Percentiles rank a stretch among this genome's conserved stretches.
Evolutionary conservation across 148 eudicot species (phyloP).

Genomic region (Polygonum aviculare): DNA sequence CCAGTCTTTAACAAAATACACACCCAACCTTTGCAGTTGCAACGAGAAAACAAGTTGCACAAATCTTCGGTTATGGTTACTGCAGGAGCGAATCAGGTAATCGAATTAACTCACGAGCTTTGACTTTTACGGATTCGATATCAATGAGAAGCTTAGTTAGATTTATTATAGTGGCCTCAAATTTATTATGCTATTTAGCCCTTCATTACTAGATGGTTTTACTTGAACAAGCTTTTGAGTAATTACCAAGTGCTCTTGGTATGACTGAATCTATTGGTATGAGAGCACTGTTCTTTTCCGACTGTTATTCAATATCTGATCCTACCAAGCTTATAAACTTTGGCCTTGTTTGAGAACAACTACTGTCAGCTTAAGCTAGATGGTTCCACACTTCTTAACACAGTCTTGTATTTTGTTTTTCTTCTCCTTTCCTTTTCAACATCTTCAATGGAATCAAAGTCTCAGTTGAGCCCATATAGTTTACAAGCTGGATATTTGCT

Average conservation of each 20-base stretch:
- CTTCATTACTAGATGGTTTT: background rate
- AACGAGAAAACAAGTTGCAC: constrained; percentile 53
- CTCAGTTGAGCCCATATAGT: background rate
- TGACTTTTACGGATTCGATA: background rate
- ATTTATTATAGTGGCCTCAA: background rate
- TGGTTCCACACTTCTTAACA: too few relatives aligned
- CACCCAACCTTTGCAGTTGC: constrained; percentile 55
- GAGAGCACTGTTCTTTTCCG: background rate
- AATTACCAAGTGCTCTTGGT: background rate
- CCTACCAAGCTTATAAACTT: too few relatives aligned
- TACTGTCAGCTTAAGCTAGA: too few relatives aligned
- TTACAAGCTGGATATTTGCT: background rate
- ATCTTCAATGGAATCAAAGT: too few relatives aligned
- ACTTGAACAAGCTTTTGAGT: background rate
- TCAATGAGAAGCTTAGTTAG: background rate
- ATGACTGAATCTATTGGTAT: background rate
- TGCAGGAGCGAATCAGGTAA: constrained; percentile 98
- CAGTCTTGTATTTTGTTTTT: too few relatives aligned
- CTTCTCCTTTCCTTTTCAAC: too few relatives aligned
- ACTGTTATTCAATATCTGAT: background rate
- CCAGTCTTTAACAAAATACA: background rate
- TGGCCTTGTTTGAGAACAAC: background rate
- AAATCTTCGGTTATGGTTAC: constrained; percentile 94
- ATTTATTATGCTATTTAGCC: background rate
- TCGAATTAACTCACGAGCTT: background rate